Conservation (phyloP, 202 grass and related monocot species). For the Digitaria exilis region DNA sequence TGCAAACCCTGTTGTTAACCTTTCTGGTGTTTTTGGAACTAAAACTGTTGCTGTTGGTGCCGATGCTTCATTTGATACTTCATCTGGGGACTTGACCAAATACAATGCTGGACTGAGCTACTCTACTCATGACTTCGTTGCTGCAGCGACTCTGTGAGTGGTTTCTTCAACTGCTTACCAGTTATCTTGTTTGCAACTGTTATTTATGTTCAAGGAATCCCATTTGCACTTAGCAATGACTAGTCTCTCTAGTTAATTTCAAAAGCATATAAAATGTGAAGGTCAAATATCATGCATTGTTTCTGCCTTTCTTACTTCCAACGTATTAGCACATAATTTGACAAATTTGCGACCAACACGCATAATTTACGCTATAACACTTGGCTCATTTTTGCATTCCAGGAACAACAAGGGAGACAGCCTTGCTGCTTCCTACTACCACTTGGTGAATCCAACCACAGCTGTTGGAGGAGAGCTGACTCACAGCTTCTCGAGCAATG, state of each 20-base stretch:
- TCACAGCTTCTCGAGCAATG: slow-evolving; percentile 71
- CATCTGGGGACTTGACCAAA: slow-evolving; percentile 78
- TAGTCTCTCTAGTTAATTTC: background rate
- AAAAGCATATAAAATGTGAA: background rate
- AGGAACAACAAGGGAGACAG: slow-evolving; percentile 77
- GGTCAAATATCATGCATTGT: background rate
- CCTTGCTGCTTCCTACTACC: slow-evolving; percentile 72
- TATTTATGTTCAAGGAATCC: background rate
- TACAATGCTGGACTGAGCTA: slow-evolving; percentile 75
- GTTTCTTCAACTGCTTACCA: background rate
- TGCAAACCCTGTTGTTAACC: slow-evolving; percentile 68
- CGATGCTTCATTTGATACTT: slow-evolving; percentile 72
- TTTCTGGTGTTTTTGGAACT: slow-evolving; percentile 67
- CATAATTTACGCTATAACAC: background rate
- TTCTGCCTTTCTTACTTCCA: slow-evolving; percentile 19
- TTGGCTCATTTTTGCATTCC: slow-evolving; percentile 3
- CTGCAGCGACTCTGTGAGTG: slow-evolving; percentile 64
- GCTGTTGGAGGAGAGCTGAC: slow-evolving; percentile 77
- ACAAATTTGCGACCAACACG: background rate
- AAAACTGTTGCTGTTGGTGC: slow-evolving; percentile 58
- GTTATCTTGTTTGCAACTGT: background rate
- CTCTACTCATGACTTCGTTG: slow-evolving; percentile 60
- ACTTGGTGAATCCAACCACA: slow-evolving; percentile 55
- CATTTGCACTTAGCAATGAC: background rate
- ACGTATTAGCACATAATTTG: background rate